Evolutionary conservation across 73 alveolate genomes (phyloP).

Genomic region (Paramecium pentaurelia): DNA sequence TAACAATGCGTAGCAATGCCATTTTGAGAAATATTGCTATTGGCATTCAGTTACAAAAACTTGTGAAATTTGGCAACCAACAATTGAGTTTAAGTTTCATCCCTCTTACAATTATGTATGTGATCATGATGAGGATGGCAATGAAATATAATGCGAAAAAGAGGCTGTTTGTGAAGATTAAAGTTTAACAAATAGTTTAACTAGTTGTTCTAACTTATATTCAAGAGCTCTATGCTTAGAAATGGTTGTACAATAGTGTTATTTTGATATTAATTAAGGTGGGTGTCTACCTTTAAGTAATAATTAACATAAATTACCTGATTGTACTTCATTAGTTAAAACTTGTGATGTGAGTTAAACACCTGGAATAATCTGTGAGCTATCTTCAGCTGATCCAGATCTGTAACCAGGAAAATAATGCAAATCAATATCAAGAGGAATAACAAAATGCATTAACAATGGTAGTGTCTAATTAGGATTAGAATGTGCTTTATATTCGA

Average conservation of each 20-base stretch:
- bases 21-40: background rate
- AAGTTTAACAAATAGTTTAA: background rate
- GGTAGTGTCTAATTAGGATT: background rate
- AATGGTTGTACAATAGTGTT: background rate
- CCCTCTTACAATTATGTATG: no score
- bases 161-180: no score
- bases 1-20: background rate
- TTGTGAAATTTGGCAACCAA: background rate
- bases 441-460: background rate
- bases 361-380: background rate
- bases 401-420: background rate
- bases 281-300: background rate
- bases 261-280: constrained; percentile 2
- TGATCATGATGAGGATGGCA: no score
- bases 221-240: constrained; percentile 18
- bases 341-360: background rate
- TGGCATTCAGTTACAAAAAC: background rate
- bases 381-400: background rate
- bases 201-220: background rate
- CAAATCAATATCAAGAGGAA: background rate
- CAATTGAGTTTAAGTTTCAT: background rate
- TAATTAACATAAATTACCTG: background rate
- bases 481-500: background rate
- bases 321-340: background rate
- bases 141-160: no score